phyloP scores from a whole-genome alignment of 169 alveolate species.

The Plasmodium malariae region DNA sequence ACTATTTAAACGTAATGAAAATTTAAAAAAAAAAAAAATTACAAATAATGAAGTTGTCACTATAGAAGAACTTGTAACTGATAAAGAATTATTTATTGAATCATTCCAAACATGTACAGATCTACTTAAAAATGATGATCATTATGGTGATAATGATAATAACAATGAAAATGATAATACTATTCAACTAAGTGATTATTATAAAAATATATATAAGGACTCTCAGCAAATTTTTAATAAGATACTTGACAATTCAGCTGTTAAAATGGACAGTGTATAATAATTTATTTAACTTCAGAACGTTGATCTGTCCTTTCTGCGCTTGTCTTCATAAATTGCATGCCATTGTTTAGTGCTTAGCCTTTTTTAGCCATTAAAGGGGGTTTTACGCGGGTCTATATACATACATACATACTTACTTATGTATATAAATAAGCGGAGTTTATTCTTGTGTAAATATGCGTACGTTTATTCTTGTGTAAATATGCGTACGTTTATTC shows the following conservation, averaged over 20 bases:
- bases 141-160: too few relatives aligned
- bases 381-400: neutral
- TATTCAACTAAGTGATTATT: constrained; percentile 51
- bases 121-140: constrained; percentile 22
- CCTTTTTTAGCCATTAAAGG: neutral
- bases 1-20: constrained; percentile 2
- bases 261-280: neutral
- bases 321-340: neutral
- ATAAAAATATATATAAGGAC: constrained; percentile 47
- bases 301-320: too few relatives aligned
- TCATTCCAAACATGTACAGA: constrained; percentile 22
- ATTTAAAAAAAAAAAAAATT: constrained; percentile 22
- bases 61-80: constrained; percentile 33
- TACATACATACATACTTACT: neutral
- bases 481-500: too few relatives aligned
- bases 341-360: neutral
- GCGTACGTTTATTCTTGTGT: too few relatives aligned
- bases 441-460: neutral
- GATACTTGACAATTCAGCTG: neutral
- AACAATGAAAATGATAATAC: neutral
- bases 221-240: constrained; percentile 21
- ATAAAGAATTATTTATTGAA: constrained; percentile 14
- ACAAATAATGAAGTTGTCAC: constrained; percentile 6
- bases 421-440: too few relatives aligned
- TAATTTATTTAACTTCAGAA: too few relatives aligned